Percentiles rank a stretch among this genome's conserved stretches.
Evolutionary conservation across 2,329 filamentous ascomycete species (phyloP).

Genomic region (Aureobasidium mangrovei): DNA sequence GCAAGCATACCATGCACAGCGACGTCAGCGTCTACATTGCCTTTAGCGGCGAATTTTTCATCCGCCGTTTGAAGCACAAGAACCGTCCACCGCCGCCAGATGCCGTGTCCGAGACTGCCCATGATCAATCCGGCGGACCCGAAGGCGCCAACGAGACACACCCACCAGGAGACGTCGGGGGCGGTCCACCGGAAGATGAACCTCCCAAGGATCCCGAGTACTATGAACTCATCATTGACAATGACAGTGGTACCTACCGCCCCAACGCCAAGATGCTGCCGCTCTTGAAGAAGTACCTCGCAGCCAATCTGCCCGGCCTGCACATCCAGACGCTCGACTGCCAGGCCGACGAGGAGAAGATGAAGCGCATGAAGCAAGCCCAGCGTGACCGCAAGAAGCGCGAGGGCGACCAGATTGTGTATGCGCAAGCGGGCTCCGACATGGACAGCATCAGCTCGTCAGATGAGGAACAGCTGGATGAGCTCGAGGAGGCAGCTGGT

Average conservation of each 20-base stretch:
- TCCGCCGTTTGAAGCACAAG: slow-evolving; percentile 56
- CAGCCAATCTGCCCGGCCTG: slow-evolving; percentile 66
- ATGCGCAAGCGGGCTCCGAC: slow-evolving; percentile 41
- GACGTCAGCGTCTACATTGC: slow-evolving; percentile 87
- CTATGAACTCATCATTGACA: slow-evolving; percentile 90
- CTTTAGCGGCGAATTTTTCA: slow-evolving; percentile 87
- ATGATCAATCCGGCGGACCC: neutral
- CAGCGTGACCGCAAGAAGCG: slow-evolving; percentile 68
- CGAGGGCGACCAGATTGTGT: slow-evolving; percentile 44
- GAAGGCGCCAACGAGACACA: slow-evolving; percentile 29
- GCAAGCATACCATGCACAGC: slow-evolving; percentile 95
- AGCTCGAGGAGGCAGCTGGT: neutral
- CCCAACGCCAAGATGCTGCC: slow-evolving; percentile 72
- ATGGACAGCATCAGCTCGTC: slow-evolving; percentile 43
- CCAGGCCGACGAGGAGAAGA: slow-evolving; percentile 59
- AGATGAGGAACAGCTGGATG: slow-evolving; percentile 51
- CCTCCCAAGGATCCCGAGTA: slow-evolving; percentile 45
- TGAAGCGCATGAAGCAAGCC: slow-evolving; percentile 64
- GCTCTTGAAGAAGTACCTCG: slow-evolving; percentile 59
- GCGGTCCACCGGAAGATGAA: slow-evolving; percentile 36
- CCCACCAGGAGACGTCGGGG: slow-evolving; percentile 40
- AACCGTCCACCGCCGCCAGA: slow-evolving; percentile 33
- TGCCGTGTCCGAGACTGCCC: slow-evolving; percentile 28
- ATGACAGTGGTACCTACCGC: slow-evolving; percentile 88
- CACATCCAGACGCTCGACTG: slow-evolving; percentile 67